phyloP scores from a whole-genome alignment of 139 green algal genomes.

The Axilococcus clingmanii region DNA sequence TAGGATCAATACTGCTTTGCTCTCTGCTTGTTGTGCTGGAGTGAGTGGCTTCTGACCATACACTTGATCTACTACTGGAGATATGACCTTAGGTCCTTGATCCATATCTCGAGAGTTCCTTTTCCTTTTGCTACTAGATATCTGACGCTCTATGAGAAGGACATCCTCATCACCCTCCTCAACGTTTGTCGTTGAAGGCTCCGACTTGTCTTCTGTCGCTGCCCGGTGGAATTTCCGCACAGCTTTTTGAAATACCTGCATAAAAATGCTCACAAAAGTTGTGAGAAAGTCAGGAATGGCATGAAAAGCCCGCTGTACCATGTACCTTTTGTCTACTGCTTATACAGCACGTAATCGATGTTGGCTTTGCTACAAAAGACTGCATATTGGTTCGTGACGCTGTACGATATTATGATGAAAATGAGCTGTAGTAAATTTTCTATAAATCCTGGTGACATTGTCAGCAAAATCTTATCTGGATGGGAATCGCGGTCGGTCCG shows the following conservation, averaged over 20 bases:
- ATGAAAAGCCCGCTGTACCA: background rate
- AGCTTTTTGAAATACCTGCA: background rate
- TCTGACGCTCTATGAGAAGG: constrained; percentile 14
- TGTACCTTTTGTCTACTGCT: too few relatives aligned
- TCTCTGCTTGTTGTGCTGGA: constrained; percentile 13
- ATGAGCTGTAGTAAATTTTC: too few relatives aligned
- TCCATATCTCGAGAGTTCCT: background rate
- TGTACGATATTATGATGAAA: too few relatives aligned
- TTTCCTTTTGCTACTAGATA: background rate
- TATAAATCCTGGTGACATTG: too few relatives aligned
- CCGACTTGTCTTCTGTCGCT: background rate
- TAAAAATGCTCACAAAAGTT: background rate
- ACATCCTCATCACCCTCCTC: constrained; percentile 2
- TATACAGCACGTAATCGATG: too few relatives aligned
- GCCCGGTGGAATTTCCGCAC: background rate
- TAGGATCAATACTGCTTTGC: constrained; percentile 11
- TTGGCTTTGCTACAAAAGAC: too few relatives aligned
- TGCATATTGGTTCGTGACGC: too few relatives aligned
- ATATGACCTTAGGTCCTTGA: constrained; percentile 7
- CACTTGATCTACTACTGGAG: constrained; percentile 11
- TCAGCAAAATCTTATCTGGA: too few relatives aligned
- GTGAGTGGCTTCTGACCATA: constrained; percentile 24
- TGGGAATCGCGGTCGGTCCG: too few relatives aligned
- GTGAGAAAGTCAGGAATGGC: background rate
- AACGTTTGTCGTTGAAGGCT: background rate